Evolutionary conservation across 495 filamentous ascomycete species (phyloP), one percentile per base, ranked within the genome.

Genomic region (Barbatosphaeria neglecta): DNA sequence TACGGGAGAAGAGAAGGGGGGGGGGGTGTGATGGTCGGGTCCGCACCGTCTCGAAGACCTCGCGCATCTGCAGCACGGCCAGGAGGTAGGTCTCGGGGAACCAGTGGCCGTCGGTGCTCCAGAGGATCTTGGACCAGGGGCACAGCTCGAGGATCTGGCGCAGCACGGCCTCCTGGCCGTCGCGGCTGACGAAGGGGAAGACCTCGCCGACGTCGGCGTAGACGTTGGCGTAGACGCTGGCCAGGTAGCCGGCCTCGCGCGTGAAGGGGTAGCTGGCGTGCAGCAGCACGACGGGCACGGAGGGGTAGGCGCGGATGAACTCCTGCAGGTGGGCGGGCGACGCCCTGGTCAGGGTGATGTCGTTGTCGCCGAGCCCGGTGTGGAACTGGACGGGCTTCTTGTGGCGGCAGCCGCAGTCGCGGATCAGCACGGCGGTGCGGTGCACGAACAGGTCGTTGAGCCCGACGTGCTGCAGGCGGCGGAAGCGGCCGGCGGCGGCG

Each of bases 121-220:
- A 95, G 2, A 90, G 56, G 3, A 95, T 63, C 60, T 92, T 92
- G 48, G 76, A 80, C 22, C 72, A 76, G 0, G 89, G 89, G 33
- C 80, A 80, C 0, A 92, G 59, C 57, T 94, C 88, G 10, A 94
- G 62, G 31, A 84, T 75, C 63, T 94, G 73, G 27, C 81, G 75
- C 6, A 95, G 45, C 15, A 90, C 76, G 2, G 65, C 67, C 55
- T 86, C 82, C 60, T 95, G 86, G 0, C 84, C 89, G 37, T 89
- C 78, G 43, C 81, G 76, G 54, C 86, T 92, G 22, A 94, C 62
- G 63, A 78, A 82, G 2, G 87, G 87, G 51, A 94, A 94, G 0
- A 94, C 83, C 58, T 89, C 84, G 0, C 89, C 87, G 44, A 94
- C 78, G 53, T 94, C 89, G 10, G 88, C 75, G 59, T 88, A 94